Evolutionary conservation across 495 filamentous ascomycete species (phyloP).

Genomic region (Cryomyces minteri): DNA sequence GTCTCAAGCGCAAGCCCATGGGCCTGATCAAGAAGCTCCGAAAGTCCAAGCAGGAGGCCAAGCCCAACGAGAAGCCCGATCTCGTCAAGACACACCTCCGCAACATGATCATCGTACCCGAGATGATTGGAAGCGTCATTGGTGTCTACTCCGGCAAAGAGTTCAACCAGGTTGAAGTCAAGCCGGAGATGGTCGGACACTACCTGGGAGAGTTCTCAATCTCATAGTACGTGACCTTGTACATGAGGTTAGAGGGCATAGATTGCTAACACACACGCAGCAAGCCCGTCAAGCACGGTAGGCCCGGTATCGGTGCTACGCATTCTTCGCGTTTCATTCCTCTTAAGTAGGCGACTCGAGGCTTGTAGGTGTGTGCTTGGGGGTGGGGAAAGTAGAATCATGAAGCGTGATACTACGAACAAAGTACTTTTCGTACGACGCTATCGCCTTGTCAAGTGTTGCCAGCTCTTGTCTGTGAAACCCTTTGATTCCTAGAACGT

Average conservation of each 20-base stretch:
- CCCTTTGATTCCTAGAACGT: no score
- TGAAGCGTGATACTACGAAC: no score
- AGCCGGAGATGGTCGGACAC: constrained; percentile 99
- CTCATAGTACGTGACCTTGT: constrained; percentile 63
- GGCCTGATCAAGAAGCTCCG: constrained; percentile 99
- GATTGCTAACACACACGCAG: constrained; percentile 32
- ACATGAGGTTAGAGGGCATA: neutral
- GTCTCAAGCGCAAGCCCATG: constrained; percentile 99
- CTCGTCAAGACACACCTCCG: constrained; percentile 98
- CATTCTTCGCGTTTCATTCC: constrained; percentile 99
- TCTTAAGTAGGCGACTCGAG: constrained; percentile 53
- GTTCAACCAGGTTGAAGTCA: constrained; percentile 99
- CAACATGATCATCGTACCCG: constrained; percentile 97
- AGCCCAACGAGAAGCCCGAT: constrained; percentile 99
- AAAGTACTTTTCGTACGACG: no score
- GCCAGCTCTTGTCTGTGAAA: no score
- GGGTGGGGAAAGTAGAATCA: no score
- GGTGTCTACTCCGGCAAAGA: constrained; percentile 99
- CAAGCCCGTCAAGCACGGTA: constrained; percentile 99
- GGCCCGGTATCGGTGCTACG: constrained; percentile 99
- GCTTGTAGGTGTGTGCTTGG: no score
- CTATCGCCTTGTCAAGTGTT: no score
- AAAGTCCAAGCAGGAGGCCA: constrained; percentile 98
- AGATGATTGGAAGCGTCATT: constrained; percentile 97
- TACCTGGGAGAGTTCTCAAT: constrained; percentile 99